These are phyloP conservation scores for Coleophoma cylindrospora DNA, from an alignment of 2,329 filamentous ascomycete genomes.

Conservation along the genomic window DNA sequence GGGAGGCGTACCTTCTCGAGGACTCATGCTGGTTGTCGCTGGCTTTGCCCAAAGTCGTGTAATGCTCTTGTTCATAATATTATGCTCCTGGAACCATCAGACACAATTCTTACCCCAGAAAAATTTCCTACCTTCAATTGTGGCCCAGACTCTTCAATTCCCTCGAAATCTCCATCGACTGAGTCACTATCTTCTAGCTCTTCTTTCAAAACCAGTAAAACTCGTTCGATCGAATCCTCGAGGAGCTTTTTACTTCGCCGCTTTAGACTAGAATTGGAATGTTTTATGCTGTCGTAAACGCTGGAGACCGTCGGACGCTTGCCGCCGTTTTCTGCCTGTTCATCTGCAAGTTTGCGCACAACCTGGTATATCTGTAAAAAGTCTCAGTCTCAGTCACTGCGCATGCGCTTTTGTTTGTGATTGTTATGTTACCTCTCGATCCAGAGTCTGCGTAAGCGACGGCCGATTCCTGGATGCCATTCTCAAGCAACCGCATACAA, in stretches of 20 bases:
- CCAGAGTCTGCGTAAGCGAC: conserved; percentile 50
- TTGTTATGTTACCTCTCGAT: conserved; percentile 47
- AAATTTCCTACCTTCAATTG: conserved; percentile 20
- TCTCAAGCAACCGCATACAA: neutral
- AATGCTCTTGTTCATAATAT: conserved; percentile 63
- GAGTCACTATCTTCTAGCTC: conserved; percentile 46
- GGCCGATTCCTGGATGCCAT: conserved; percentile 32
- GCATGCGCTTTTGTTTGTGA: neutral
- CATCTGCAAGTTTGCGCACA: conserved; percentile 70
- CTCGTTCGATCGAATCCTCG: conserved; percentile 81
- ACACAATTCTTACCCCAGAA: neutral
- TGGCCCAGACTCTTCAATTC: conserved; percentile 30
- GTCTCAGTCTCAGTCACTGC: conserved; percentile 3
- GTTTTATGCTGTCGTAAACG: conserved; percentile 76
- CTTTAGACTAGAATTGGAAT: conserved; percentile 82
- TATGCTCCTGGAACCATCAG: conserved; percentile 38
- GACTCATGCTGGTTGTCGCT: conserved; percentile 17
- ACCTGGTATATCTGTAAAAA: conserved; percentile 63
- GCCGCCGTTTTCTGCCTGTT: conserved; percentile 44
- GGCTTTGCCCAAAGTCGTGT: conserved; percentile 50
- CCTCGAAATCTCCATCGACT: conserved; percentile 44
- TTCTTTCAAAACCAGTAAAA: conserved; percentile 65
- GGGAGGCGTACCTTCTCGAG: conserved; percentile 15
- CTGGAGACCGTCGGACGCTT: conserved; percentile 50
- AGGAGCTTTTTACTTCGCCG: conserved; percentile 76